phyloP scores from a whole-genome alignment of 192 early-diverging fungal genomes.

The Diversispora eburnea region DNA sequence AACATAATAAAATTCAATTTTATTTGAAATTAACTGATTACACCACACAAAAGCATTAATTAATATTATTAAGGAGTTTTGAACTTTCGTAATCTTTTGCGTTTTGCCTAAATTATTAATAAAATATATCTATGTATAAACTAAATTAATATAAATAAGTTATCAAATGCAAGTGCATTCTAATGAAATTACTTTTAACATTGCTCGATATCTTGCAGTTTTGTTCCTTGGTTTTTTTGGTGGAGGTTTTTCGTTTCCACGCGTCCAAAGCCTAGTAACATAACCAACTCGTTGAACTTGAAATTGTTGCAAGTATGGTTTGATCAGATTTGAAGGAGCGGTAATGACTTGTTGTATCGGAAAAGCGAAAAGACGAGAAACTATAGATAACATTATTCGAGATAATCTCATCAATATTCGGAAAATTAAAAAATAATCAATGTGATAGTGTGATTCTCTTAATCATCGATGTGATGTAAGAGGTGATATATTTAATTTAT shows the following conservation, averaged over 20 bases:
- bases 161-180: neutral
- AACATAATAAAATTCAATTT: too few species aligned
- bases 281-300: neutral
- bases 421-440: too few species aligned
- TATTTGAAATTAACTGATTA: too few species aligned
- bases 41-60: too few species aligned
- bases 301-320: neutral
- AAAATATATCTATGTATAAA: neutral
- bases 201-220: neutral
- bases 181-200: neutral
- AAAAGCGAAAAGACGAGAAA: neutral
- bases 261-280: neutral
- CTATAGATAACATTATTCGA: neutral
- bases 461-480: too few species aligned
- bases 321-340: neutral
- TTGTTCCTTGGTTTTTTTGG: neutral
- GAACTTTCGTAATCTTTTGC: neutral
- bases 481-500: too few species aligned
- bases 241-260: neutral
- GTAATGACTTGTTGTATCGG: neutral
- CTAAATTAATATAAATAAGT: neutral
- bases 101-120: slow-evolving; percentile 6
- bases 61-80: neutral
- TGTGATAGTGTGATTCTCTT: too few species aligned
- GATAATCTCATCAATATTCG: too few species aligned